Base-by-base conservation (phyloP, 805 yeast genomes). In the Ogataea zsoltii region DNA sequence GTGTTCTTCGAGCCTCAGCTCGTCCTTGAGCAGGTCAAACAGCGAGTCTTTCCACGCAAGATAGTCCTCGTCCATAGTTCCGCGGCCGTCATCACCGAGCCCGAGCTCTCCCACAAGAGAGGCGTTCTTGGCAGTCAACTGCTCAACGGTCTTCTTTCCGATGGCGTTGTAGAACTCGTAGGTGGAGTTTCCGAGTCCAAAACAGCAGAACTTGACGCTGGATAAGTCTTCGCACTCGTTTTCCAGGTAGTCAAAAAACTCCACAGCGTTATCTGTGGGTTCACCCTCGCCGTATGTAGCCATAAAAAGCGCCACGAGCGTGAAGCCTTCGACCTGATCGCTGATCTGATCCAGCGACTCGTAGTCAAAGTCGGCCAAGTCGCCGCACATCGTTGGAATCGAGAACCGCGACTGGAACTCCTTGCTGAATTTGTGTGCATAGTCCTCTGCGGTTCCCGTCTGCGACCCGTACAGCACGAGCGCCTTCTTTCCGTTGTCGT, bases 201-300 rank as follows among this genome's bases (percentile, higher is more conserved):
- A 94, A 42, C 89, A 75, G 48, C 90, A 78, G 67, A 70, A 90
- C 55, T 77, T 80, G 50, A 90, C 60, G 49, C 76, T 78, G 7
- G 75, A 61, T 56, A 91, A 71, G 42, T 68, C 67, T 48, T 76
- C 79, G 18, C 77, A 78, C 21, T 79, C 83, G 41, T 76, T 79
- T 28, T 81, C 78, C 58, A 91, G 76, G 61, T 71, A 81, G 46
- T 83, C 85, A 61, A 80, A 82, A 63, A 94, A 88, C 31, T 80
- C 82, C 33, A 79, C 77, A n/a, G 97, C 94, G 57, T 88, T 88
- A 65, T 92, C 99, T 12, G 99, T 92, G 56, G 96, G 96, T 65
- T 92, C 99, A 62, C 99, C 99, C 70, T 92, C 99, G 57, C 99
- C 99, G 59, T 94, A 94, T 10, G 97, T 89, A 26, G 98, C 94